A percentile compares a stretch with the other conserved stretches of the same genome.
Evolutionary conservation across 352 stramenopile genomes (phyloP).

Genomic region (Phytophthora idaei): DNA sequence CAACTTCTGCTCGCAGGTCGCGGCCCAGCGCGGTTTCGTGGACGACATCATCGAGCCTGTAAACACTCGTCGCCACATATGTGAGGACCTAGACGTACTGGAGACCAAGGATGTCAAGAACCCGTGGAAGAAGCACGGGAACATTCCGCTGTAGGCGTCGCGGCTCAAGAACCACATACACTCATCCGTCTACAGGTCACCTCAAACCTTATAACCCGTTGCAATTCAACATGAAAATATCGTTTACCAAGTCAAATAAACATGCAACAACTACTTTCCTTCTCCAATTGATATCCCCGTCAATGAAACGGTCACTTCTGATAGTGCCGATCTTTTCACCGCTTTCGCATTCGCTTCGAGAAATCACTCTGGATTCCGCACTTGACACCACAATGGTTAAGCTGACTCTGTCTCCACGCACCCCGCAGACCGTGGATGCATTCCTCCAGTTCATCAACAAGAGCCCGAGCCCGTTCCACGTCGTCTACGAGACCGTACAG

Average conservation of each 20-base stretch:
- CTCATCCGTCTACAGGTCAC: slow-evolving; percentile 15
- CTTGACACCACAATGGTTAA: slow-evolving; percentile 35
- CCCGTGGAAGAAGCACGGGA: slow-evolving; percentile 97
- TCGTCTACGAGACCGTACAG: slow-evolving; percentile 87
- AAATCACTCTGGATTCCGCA: slow-evolving; percentile 29
- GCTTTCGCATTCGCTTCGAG: slow-evolving; percentile 26
- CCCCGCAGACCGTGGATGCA: slow-evolving; percentile 63
- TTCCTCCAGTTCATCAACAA: slow-evolving; percentile 95
- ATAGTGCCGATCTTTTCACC: slow-evolving; percentile 25
- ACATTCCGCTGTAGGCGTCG: slow-evolving; percentile 94
- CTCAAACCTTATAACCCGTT: slow-evolving; percentile 26
- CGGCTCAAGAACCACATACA: slow-evolving; percentile 2
- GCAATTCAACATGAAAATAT: slow-evolving; percentile 6
- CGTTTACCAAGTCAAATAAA: not conserved
- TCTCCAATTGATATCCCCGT: not conserved
- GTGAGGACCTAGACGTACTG: slow-evolving; percentile 95
- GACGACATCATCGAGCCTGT: slow-evolving; percentile 98
- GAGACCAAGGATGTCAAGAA: slow-evolving; percentile 93
- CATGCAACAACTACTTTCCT: not conserved
- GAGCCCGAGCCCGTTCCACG: slow-evolving; percentile 95
- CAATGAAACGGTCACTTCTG: not conserved
- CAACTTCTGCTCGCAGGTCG: slow-evolving; percentile 53
- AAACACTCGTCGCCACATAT: slow-evolving; percentile 93
- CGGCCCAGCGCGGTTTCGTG: slow-evolving; percentile 96
- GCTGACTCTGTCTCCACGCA: slow-evolving; percentile 58